These are phyloP conservation scores for Pythium sp. DNA, from an alignment of 352 stramenopile species.

Conservation along the genomic window DNA sequence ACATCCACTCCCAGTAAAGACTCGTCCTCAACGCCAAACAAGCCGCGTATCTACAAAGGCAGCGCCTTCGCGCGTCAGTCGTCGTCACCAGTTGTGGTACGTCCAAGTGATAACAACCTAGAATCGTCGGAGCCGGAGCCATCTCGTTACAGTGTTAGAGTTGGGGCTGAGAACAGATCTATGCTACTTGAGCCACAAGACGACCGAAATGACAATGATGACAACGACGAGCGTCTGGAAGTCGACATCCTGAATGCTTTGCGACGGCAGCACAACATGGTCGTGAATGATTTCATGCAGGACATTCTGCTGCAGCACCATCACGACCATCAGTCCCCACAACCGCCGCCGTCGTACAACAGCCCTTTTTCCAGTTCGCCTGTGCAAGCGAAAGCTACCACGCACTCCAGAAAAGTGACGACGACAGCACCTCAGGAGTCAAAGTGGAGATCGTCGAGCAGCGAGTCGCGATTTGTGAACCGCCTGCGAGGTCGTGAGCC, in stretches of 20 bases:
- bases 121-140: background rate
- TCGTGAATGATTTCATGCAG: slow-evolving; percentile 53
- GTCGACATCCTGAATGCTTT: slow-evolving; percentile 30
- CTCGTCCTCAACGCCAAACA: slow-evolving; percentile 11
- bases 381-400: background rate
- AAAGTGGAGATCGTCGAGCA: background rate
- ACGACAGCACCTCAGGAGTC: background rate
- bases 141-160: background rate
- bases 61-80: slow-evolving; percentile 22
- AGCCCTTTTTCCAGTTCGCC: background rate
- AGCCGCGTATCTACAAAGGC: slow-evolving; percentile 20
- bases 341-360: slow-evolving; percentile 9
- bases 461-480: slow-evolving; percentile 18
- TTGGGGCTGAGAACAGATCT: background rate
- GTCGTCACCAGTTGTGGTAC: slow-evolving; percentile 5
- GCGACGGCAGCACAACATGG: slow-evolving; percentile 49
- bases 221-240: slow-evolving; percentile 18
- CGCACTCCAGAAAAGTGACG: background rate
- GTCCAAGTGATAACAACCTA: background rate
- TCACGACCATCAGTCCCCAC: background rate
- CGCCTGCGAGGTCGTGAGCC: slow-evolving; percentile 10
- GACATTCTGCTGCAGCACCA: slow-evolving; percentile 35
- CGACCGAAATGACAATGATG: slow-evolving; percentile 7
- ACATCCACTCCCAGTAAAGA: slow-evolving; percentile 4
- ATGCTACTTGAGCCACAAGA: slow-evolving; percentile 2